Percentiles rank a stretch among this genome's conserved stretches.
Conservation (phyloP, 768 basidiomycete genomes). For the Cyathus striatus region DNA sequence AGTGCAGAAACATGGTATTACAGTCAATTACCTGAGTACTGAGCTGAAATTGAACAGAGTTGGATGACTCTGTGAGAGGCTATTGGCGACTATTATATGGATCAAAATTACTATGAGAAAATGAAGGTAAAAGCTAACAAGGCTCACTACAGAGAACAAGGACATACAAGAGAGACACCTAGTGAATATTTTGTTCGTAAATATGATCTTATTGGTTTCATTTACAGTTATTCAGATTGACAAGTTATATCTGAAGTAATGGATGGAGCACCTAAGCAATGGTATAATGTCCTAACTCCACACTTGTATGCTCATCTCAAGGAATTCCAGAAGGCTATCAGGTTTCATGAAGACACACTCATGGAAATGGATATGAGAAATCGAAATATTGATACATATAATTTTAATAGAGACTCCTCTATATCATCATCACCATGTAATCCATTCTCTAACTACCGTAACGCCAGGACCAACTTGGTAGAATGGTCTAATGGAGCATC, state of each 20-base stretch:
- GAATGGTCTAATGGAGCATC: slow-evolving; percentile 3
- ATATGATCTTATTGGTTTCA: too few relatives aligned
- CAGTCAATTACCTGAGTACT: slow-evolving; percentile 5
- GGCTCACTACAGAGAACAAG: slow-evolving; percentile 20
- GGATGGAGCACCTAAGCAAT: too few relatives aligned
- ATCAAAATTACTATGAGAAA: slow-evolving; percentile 19
- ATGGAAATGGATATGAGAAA: slow-evolving; percentile 7
- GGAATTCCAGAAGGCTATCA: slow-evolving; percentile 15
- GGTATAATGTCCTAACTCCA: slow-evolving; percentile 19
- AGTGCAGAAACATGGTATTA: too few relatives aligned
- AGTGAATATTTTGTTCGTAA: slow-evolving; percentile 29
- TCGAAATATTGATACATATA: not conserved
- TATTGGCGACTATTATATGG: too few relatives aligned
- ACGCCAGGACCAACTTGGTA: not conserved
- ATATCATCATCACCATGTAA: not conserved
- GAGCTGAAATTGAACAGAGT: slow-evolving; percentile 11
- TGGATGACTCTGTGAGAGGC: slow-evolving; percentile 21
- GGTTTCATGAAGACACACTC: slow-evolving; percentile 15
- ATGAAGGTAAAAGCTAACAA: slow-evolving; percentile 19
- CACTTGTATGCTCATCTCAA: slow-evolving; percentile 11
- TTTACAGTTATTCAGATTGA: slow-evolving; percentile 10
- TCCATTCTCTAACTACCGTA: not conserved
- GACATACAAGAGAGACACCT: slow-evolving; percentile 19
- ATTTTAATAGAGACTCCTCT: not conserved
- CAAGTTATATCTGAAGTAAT: slow-evolving; percentile 29